Evolutionary conservation across 2,329 filamentous ascomycete species (phyloP), one percentile per base, ranked within the genome.

Genomic region (Chlorencoelia australis): DNA sequence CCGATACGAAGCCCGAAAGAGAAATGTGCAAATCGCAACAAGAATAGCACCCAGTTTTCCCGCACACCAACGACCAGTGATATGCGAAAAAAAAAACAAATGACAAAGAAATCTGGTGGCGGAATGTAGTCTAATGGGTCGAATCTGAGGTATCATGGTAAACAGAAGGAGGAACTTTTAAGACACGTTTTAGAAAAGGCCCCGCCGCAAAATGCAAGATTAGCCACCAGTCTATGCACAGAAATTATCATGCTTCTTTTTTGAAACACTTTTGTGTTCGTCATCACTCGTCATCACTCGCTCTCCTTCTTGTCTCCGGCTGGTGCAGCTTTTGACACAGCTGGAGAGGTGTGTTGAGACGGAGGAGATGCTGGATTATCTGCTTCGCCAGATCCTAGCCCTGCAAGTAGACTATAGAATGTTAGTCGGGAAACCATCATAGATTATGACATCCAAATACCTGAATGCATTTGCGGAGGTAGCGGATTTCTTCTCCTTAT

Each of bases 401-500:
- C 60, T 56, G 67, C 67, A 46, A 73, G 64, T 43, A 69, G 68
- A 63, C 69, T 73, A 41, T 40, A 21, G 30, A 39, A 37, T 33
- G 43, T 59, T 54, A 61, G 54, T 30, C 40, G 15, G 11, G 19
- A 29, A 14, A 27, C 18, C 13, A 20, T 26, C 13, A 19, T 29
- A 22, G 19, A 27, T 13, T 20, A 7, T n/a, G n/a, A n/a, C n/a
- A n/a, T n/a, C n/a, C 14, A 50, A 81, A 71, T 76, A 95, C 88
- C 86, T 89, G 68, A 94, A 98, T 51, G 88, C 81, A 68, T 98
- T 98, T 50, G 79, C 76, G 55, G 82, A 82, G 41, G 75, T 80
- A 35, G 73, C 71, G 52, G 72, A 73, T 44, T 69, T 64, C 57
- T 72, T 71, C 44, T 70, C 64, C 49, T 75, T 68, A 60, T 79